A percentile compares a stretch with the other conserved stretches of the same genome.
These are phyloP conservation scores for Rhodomyrtus psidioides DNA, from an alignment of 441 rosid genomes.

Conservation along the genomic window DNA sequence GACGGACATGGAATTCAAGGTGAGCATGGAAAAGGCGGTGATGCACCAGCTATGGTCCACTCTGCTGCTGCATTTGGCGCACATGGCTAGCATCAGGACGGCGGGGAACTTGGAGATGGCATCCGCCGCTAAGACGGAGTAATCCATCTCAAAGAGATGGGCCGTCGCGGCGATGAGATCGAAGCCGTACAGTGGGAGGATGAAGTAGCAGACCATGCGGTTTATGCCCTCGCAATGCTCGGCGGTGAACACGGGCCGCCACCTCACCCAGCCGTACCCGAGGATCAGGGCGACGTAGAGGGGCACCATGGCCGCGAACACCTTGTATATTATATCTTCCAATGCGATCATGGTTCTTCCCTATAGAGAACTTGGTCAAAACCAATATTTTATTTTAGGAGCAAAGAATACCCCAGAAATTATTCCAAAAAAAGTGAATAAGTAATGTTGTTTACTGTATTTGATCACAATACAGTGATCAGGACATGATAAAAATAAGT, in stretches of 20 bases:
- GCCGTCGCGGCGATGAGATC: background rate
- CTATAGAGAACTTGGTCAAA: background rate
- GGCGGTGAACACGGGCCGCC: slow-evolving; percentile 10
- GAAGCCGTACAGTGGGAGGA: slow-evolving; percentile 6
- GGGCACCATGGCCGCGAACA: slow-evolving; percentile 1
- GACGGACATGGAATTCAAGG: background rate
- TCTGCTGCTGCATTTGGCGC: background rate
- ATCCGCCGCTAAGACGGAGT: background rate
- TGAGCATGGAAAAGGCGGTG: slow-evolving; percentile 7
- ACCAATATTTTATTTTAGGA: background rate
- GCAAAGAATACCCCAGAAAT: background rate
- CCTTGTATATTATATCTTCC: background rate
- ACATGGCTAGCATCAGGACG: background rate
- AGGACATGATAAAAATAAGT: background rate
- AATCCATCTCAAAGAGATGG: background rate
- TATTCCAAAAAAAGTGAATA: background rate
- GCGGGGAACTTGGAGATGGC: background rate
- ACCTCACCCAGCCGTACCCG: slow-evolving; percentile 8
- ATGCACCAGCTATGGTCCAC: slow-evolving; percentile 1
- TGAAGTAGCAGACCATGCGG: slow-evolving; percentile 14
- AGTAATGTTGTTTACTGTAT: background rate
- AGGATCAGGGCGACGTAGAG: slow-evolving; percentile 6
- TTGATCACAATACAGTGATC: background rate
- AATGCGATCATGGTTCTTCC: background rate
- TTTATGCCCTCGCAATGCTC: slow-evolving; percentile 16